Conservation (phyloP, 306 rosid species). For the Rosa chinensis region DNA sequence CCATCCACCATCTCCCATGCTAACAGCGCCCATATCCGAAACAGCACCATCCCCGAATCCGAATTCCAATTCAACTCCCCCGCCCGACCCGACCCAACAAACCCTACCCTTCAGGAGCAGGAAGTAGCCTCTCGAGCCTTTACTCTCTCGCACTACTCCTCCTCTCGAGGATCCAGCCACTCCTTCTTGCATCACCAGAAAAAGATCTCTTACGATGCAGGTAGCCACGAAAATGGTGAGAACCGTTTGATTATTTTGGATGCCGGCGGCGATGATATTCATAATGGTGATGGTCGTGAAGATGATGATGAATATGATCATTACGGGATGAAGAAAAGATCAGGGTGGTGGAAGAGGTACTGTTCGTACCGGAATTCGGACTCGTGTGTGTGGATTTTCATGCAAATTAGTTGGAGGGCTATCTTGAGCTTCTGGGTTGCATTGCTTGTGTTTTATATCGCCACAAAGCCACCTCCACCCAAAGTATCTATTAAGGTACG, state of each 20-base stretch:
- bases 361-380: conserved; percentile 57
- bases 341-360: conserved; percentile 55
- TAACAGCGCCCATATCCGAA: conserved; percentile 48
- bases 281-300: neutral
- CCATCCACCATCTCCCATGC: conserved; percentile 78
- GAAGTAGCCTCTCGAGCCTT: conserved; percentile 34
- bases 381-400: conserved; percentile 63
- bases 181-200: conserved; percentile 59
- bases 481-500: conserved; percentile 62
- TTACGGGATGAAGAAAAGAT: conserved; percentile 33
- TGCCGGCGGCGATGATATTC: neutral
- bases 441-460: conserved; percentile 78
- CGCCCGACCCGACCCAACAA: conserved; percentile 22
- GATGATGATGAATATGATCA: conserved; percentile 33
- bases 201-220: conserved; percentile 56
- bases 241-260: conserved; percentile 34
- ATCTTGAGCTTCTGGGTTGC: conserved; percentile 64
- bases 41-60: conserved; percentile 52
- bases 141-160: conserved; percentile 59
- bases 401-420: conserved; percentile 79
- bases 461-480: conserved; percentile 79
- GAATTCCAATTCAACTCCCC: conserved; percentile 52
- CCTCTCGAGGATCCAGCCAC: conserved; percentile 68
- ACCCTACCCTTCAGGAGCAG: conserved; percentile 16
- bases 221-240: conserved; percentile 47